A percentile compares a stretch with the other conserved stretches of the same genome.
Evolutionary conservation across 2,329 filamentous ascomycete species (phyloP).

Genomic region (Alternaria solani): DNA sequence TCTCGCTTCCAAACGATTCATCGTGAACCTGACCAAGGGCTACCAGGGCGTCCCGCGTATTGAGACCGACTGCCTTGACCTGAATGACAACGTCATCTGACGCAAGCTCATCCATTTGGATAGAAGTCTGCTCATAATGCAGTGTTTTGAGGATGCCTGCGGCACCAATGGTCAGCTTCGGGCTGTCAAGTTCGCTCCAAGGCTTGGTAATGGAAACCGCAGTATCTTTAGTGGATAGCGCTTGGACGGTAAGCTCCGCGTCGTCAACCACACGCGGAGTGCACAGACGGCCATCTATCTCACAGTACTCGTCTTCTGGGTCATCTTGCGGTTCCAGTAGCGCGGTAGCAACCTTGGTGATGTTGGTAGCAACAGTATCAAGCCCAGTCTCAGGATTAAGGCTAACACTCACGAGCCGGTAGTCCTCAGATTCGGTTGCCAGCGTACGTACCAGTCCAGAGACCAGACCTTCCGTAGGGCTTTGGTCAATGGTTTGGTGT

Average conservation of each 20-base stretch:
- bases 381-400: slow-evolving; percentile 1
- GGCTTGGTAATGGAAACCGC: slow-evolving; percentile 21
- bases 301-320: slow-evolving; percentile 23
- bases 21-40: slow-evolving; percentile 38
- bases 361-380: neutral
- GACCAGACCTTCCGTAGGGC: slow-evolving; percentile 15
- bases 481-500: neutral
- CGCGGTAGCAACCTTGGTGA: slow-evolving; percentile 5
- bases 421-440: slow-evolving; percentile 19
- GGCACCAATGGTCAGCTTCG: slow-evolving; percentile 18
- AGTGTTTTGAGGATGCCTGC: slow-evolving; percentile 26
- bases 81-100: slow-evolving; percentile 26
- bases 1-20: slow-evolving; percentile 21
- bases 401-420: slow-evolving; percentile 16
- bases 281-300: slow-evolving; percentile 10
- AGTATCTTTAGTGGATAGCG: slow-evolving; percentile 1
- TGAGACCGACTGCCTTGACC: slow-evolving; percentile 26
- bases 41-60: slow-evolving; percentile 27
- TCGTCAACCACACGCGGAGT: slow-evolving; percentile 21
- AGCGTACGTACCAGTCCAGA: slow-evolving; percentile 21
- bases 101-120: neutral
- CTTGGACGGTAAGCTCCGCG: neutral
- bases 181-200: slow-evolving; percentile 19
- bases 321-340: neutral
- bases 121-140: slow-evolving; percentile 18